Conservation (phyloP, 768 basidiomycete genomes). For the Hysterangium stoloniferum region DNA sequence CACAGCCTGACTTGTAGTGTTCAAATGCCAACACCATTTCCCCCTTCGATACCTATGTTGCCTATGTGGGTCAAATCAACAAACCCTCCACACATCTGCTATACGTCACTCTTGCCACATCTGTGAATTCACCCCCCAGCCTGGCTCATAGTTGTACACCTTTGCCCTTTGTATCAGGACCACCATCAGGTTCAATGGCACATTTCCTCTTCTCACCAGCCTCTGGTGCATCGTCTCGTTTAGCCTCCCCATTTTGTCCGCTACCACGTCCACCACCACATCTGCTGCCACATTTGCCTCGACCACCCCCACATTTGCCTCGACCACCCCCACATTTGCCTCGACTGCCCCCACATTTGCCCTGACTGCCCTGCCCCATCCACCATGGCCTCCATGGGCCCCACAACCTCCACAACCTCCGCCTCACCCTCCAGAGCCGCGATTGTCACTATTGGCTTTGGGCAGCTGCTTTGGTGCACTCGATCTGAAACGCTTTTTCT, state of each 20-base stretch:
- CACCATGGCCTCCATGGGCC: constrained; percentile 34
- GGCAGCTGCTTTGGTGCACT: constrained; percentile 65
- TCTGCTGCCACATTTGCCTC: no score
- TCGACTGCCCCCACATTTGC: constrained; percentile 28
- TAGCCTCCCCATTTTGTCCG: no score
- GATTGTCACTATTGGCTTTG: constrained; percentile 34
- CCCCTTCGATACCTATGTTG: no score
- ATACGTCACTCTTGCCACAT: no score
- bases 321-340: constrained; percentile 21
- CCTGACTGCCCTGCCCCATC: constrained; percentile 27
- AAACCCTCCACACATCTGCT: no score
- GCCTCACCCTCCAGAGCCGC: constrained; percentile 24
- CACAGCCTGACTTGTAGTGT: no score
- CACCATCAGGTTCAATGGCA: constrained; percentile 71
- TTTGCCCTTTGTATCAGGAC: constrained; percentile 55
- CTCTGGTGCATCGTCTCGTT: constrained; percentile 20
- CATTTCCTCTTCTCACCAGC: constrained; percentile 72
- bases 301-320: constrained; percentile 22
- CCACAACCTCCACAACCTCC: constrained; percentile 43
- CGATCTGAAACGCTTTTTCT: constrained; percentile 65
- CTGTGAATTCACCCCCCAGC: no score
- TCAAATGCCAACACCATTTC: no score
- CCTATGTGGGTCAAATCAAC: no score
- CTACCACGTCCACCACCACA: no score
- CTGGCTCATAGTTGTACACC: no score